Percentiles rank a stretch among this genome's conserved stretches.
Conservation (phyloP, 331 rosid species). For the Saraca asoca region DNA sequence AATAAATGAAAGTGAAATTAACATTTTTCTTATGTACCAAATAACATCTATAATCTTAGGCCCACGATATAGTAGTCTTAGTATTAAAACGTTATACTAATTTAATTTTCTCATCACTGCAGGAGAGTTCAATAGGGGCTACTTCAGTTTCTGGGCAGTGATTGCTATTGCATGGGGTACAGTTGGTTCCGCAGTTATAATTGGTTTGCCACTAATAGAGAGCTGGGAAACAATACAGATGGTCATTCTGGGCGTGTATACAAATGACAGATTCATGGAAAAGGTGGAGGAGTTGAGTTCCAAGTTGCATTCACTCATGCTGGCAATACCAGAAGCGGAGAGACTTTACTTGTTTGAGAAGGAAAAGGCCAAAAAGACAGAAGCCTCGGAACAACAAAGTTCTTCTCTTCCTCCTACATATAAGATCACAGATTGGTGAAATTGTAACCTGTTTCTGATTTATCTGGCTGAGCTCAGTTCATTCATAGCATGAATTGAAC, state of each 20-base stretch:
- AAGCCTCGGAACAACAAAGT: constrained; percentile 33
- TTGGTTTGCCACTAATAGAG: constrained; percentile 66
- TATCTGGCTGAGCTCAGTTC: constrained; percentile 3
- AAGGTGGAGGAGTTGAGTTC: constrained; percentile 72
- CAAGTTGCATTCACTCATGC: constrained; percentile 63
- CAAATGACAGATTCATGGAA: constrained; percentile 74
- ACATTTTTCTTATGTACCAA: too few relatives aligned
- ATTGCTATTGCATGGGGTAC: constrained; percentile 90
- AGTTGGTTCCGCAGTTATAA: constrained; percentile 72
- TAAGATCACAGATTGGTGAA: background rate
- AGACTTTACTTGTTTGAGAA: constrained; percentile 68
- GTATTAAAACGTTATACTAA: too few relatives aligned
- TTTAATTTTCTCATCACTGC: constrained; percentile 36
- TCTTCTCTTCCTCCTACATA: constrained; percentile 28
- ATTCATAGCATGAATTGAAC: background rate
- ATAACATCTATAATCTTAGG: too few relatives aligned
- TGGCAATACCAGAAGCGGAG: constrained; percentile 77
- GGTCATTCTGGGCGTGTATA: constrained; percentile 67
- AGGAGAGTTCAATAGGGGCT: constrained; percentile 71
- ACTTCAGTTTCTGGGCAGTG: constrained; percentile 83
- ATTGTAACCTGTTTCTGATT: background rate
- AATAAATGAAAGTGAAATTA: too few relatives aligned
- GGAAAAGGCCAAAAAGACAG: constrained; percentile 56
- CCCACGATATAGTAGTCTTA: too few relatives aligned
- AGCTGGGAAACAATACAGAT: constrained; percentile 71